Evolutionary conservation across 2,329 filamentous ascomycete species (phyloP).

Genomic region (Sporothrix protearum): DNA sequence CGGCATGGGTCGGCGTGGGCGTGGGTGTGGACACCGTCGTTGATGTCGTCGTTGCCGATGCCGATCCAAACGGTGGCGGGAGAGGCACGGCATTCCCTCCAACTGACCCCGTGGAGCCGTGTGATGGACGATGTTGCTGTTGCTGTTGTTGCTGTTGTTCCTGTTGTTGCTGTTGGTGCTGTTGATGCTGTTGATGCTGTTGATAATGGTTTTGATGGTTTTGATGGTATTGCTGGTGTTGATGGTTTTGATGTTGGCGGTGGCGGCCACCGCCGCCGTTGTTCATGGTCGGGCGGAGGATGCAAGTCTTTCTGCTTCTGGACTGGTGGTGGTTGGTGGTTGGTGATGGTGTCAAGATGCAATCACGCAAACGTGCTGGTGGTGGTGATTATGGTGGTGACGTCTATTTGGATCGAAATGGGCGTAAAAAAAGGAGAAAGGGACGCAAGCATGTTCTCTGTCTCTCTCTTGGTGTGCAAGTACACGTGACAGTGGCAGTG

Average conservation of each 20-base stretch:
- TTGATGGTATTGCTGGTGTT: too few species aligned
- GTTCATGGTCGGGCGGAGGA: conserved; percentile 1
- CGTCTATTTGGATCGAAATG: too few species aligned
- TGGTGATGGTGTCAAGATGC: too few species aligned
- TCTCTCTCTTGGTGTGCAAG: neutral
- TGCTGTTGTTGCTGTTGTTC: neutral
- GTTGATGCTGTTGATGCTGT: neutral
- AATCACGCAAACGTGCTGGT: too few species aligned
- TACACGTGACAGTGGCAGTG: neutral
- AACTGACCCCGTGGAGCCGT: neutral
- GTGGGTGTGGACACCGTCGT: neutral
- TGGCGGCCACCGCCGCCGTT: conserved; percentile 9
- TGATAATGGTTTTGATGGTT: too few species aligned
- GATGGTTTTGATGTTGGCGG: neutral
- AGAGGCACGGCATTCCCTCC: neutral
- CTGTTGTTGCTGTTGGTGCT: neutral
- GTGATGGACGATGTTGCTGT: neutral
- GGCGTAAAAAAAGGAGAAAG: too few species aligned
- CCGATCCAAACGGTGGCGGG: neutral
- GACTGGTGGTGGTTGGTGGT: too few species aligned
- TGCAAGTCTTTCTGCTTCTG: too few species aligned
- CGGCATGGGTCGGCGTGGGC: neutral
- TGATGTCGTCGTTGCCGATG: neutral
- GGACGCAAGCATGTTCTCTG: too few species aligned
- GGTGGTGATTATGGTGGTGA: neutral